Evolutionary conservation across 164 flowering plant genomes (phyloP).

Genomic region (Vitis cinerea): DNA sequence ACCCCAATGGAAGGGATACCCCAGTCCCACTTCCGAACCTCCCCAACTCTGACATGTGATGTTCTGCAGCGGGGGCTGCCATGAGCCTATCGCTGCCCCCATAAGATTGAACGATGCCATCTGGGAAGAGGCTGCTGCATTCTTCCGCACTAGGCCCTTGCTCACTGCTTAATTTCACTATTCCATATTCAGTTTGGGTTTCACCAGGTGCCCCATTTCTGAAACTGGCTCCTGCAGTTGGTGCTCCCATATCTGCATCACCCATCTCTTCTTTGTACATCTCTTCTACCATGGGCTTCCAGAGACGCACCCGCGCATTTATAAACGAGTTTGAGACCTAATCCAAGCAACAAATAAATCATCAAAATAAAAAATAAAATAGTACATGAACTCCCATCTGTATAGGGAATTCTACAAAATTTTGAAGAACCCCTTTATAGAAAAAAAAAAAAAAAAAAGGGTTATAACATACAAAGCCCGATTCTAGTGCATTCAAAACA

Average conservation of each 20-base stretch:
- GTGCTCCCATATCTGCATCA: constrained; percentile 45
- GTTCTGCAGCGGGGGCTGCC: constrained; percentile 44
- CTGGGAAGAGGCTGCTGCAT: constrained; percentile 38
- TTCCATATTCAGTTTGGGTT: constrained; percentile 32
- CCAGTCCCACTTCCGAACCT: constrained; percentile 64
- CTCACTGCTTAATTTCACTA: constrained; percentile 31
- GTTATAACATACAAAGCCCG: too few species aligned
- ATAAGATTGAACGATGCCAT: constrained; percentile 37
- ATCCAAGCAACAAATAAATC: constrained; percentile 3
- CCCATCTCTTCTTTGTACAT: constrained; percentile 93
- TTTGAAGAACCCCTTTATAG: too few species aligned
- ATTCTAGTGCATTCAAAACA: too few species aligned
- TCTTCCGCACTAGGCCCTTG: constrained; percentile 33
- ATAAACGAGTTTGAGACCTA: constrained; percentile 98
- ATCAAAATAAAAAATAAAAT: not conserved
- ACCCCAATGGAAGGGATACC: constrained; percentile 79
- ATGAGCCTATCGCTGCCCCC: constrained; percentile 44
- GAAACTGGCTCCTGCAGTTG: constrained; percentile 19
- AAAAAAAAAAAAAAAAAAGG: too few species aligned
- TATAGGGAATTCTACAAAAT: too few species aligned
- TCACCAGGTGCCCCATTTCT: constrained; percentile 26
- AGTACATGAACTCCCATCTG: too few species aligned
- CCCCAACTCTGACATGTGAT: constrained; percentile 65
- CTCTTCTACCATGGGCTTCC: constrained; percentile 99
- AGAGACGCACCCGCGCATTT: constrained; percentile 89